Evolutionary conservation across 1,284 basidiomycete species (phyloP).

Genomic region (Rhizoctonia solani): DNA sequence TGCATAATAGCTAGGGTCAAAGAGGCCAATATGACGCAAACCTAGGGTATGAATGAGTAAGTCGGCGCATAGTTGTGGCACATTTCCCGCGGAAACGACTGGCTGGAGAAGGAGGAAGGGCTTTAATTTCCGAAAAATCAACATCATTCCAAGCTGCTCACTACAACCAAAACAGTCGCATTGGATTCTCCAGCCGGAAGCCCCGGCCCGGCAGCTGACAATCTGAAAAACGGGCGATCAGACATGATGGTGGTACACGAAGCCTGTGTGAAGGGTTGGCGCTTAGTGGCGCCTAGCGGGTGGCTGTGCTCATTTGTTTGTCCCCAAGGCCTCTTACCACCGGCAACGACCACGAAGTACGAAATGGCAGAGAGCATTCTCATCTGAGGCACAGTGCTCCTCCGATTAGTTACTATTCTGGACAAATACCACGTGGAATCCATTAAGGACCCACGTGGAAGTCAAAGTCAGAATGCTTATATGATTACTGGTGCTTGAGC

Average conservation of each 20-base stretch:
- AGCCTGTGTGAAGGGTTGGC: neutral
- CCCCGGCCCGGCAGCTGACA: conserved; percentile 8
- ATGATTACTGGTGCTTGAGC: neutral
- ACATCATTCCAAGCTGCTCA: too few relatives aligned
- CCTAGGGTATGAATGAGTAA: conserved; percentile 16
- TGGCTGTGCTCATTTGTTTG: neutral
- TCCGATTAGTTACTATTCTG: too few relatives aligned
- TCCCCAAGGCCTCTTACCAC: neutral
- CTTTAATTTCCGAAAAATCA: neutral
- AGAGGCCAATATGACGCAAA: conserved; percentile 5
- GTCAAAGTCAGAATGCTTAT: conserved; percentile 20
- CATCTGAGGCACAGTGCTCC: too few relatives aligned
- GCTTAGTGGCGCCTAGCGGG: neutral
- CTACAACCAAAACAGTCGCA: neutral
- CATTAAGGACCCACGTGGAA: conserved; percentile 29
- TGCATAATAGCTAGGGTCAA: conserved; percentile 17
- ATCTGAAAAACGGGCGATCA: conserved; percentile 19
- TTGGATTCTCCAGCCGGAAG: neutral
- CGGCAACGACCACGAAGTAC: neutral
- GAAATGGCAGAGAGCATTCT: too few relatives aligned
- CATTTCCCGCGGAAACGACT: conserved; percentile 29
- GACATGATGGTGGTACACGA: conserved; percentile 6
- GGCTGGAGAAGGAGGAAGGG: conserved; percentile 2
- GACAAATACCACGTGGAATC: conserved; percentile 18
- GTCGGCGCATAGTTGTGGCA: conserved; percentile 17